A percentile compares a stretch with the other conserved stretches of the same genome.
phyloP scores from a whole-genome alignment of 768 basidiomycete species.

The Mycena rosella region DNA sequence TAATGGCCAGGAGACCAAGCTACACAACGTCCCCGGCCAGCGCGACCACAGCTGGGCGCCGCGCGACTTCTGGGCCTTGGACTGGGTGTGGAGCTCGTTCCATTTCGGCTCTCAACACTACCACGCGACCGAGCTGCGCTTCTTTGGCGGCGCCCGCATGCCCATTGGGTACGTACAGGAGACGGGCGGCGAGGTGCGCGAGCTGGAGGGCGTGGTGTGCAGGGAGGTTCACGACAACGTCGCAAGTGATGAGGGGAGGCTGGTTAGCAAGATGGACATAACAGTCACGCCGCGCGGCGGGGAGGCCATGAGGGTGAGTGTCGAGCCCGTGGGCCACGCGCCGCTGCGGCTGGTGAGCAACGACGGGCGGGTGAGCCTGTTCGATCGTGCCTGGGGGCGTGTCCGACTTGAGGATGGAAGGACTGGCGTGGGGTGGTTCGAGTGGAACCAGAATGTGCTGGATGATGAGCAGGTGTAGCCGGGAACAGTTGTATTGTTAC shows the following conservation, averaged over 20 bases:
- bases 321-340: constrained; percentile 19
- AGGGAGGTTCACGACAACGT: constrained; percentile 4
- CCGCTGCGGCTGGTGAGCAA: constrained; percentile 19
- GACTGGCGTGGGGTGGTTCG: constrained; percentile 18
- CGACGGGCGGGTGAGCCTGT: constrained; percentile 19
- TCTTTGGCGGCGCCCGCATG: constrained; percentile 18
- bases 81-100: constrained; percentile 18
- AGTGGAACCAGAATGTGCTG: constrained; percentile 21
- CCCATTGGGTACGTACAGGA: constrained; percentile 15
- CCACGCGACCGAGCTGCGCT: constrained; percentile 15
- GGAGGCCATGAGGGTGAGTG: constrained; percentile 17
- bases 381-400: constrained; percentile 18
- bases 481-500: constrained; percentile 3
- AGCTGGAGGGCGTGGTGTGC: constrained; percentile 18
- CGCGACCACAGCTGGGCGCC: constrained; percentile 19
- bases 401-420: constrained; percentile 19
- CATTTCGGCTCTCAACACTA: constrained; percentile 12
- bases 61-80: constrained; percentile 16
- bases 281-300: constrained; percentile 18
- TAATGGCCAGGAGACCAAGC: constrained; percentile 9
- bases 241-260: constrained; percentile 14
- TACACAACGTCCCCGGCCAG: constrained; percentile 13
- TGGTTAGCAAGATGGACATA: constrained; percentile 13
- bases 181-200: constrained; percentile 14
- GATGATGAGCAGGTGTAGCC: constrained; percentile 11